Evolutionary conservation across 345 rosid genomes (phyloP), one percentile per base, ranked within the genome.

Genomic region (Turritis glabra): DNA sequence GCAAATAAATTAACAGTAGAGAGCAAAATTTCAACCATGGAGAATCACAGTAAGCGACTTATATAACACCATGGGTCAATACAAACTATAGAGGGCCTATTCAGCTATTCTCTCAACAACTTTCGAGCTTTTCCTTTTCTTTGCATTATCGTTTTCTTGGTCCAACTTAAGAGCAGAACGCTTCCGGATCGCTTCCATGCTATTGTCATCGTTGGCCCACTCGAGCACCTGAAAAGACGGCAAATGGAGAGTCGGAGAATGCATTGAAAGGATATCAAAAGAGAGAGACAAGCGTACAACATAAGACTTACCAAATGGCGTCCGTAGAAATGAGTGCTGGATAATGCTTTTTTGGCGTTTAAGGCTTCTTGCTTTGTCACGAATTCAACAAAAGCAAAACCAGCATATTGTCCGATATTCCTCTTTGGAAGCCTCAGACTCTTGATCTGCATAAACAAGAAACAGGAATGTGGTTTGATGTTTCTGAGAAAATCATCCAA

Each of bases 151-250:
- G 40, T 64, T 80, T 54, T 82, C 82, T 75, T 86, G 81, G 18
- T 89, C 85, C 3, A 83, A 90, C 69, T 89, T 92, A 12, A 92
- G 90, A 41, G 91, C 89, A 17, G 93, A 90, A 73, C 97, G 85
- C 59, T 83, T 83, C 14, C 97, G 79, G 64, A 85, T 75, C 52
- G 87, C 92, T 81, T 92, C 96, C 83, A 92, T 74, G 79, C 83
- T 91, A 84, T 84, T 89, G n/a, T 94, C 94, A 84, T 95, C 97
- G 55, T 92, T 89, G 0, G 96, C 98, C 79, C 94, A 87, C 79
- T 90, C 96, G 40, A 90, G 71, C 63, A 92, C 88, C 97, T 95
- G 74, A 60, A 65, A 65, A 37, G 15, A 17, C 8, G 22, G 33
- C 5, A 32, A 15, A 52, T 35, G 8, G 19, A 64, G 27, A 44